phyloP scores from a whole-genome alignment of 495 filamentous ascomycete species.

The Cercophora samala region DNA sequence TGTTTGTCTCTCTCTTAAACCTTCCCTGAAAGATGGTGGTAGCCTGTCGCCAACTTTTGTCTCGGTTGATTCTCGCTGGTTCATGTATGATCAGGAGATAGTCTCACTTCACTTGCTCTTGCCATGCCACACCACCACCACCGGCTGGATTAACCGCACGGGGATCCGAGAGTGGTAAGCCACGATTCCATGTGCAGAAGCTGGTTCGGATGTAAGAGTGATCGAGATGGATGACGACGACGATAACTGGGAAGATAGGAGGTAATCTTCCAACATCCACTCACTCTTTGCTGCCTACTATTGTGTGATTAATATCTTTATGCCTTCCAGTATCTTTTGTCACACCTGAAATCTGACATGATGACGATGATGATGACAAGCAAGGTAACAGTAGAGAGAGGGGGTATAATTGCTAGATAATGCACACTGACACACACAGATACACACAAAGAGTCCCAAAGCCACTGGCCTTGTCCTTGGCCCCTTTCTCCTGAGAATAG shows the following conservation, averaged over 20 bases:
- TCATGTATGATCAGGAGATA: not conserved
- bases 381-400: not conserved
- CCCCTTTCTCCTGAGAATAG: not conserved
- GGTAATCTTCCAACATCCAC: not conserved
- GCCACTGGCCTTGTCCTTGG: too few relatives aligned
- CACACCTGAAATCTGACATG: not conserved
- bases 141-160: not conserved
- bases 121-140: not conserved
- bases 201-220: not conserved
- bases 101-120: not conserved
- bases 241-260: not conserved
- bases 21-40: not conserved
- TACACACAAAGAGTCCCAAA: too few relatives aligned
- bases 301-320: not conserved
- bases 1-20: not conserved
- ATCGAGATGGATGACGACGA: not conserved
- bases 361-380: not conserved
- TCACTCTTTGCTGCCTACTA: not conserved
- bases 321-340: not conserved
- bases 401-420: not conserved
- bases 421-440: not conserved
- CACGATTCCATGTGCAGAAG: not conserved
- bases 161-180: not conserved
- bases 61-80: not conserved
- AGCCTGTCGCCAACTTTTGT: not conserved